Base-by-base conservation (phyloP, 306 rosid species). In the Luffa acutangula region DNA sequence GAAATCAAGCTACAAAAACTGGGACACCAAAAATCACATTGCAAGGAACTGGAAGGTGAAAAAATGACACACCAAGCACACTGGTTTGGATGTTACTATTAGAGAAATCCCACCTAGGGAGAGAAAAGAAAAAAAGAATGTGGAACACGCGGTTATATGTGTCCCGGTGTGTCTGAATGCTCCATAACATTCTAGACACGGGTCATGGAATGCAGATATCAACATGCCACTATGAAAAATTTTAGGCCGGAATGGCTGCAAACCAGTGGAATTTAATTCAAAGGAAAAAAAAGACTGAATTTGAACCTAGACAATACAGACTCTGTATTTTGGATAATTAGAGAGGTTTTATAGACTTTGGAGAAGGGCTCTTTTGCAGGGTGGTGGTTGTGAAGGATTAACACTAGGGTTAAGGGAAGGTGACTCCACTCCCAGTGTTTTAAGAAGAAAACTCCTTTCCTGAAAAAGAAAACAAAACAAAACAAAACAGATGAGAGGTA, bases 381-480 rank as follows among this genome's bases (percentile, higher is more conserved):
- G 78, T 34, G 99, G 99, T 18, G 97, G 93, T 75, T 89, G 97
- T 66, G 91, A 89, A 78, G 85, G 82, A 72, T 90, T 89, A 75
- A 83, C 81, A 66, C 80, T 79, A 77, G 85, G 89, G 70, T 85
- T 82, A 43, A 85, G 87, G 77, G 89, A 89, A 76, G 99, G 91
- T 65, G 96, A 91, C 75, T 90, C 99, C 90, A 87, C 85, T 86
- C 99, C 99, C 51, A 96, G 94, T 79, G 99, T 91, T 88, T 90
- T 96, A 87, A 93, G 91, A 79, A 96, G 93, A 84, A 96, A 96
- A 87, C 80, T 91, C 93, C 98, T 90, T 84, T 96, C 99, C 99
- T 96, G 96, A 78, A 89, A 88, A 75, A 49, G 52, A 52, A 42
- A 31, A 54, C 77, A 82, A 48, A 81, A 78, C 74, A 54, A 66